These are phyloP conservation scores for Lentinula boryana DNA, from an alignment of 768 basidiomycete genomes.

Conservation along the genomic window DNA sequence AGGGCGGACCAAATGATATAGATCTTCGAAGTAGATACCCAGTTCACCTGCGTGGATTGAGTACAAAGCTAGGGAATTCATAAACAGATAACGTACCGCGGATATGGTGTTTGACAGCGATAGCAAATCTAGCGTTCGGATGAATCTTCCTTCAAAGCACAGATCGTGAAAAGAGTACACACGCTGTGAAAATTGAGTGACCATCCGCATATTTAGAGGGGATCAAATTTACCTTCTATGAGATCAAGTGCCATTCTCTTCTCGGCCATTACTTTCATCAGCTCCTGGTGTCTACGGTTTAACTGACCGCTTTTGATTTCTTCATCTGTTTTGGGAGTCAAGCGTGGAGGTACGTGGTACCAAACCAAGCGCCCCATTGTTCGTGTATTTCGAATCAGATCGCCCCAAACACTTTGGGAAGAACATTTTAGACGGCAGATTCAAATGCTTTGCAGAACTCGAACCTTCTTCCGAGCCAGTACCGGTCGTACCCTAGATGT, in stretches of 20 bases:
- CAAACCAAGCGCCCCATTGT: constrained; percentile 51
- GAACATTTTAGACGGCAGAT: background rate
- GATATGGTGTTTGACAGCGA: constrained; percentile 47
- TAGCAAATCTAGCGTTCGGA: constrained; percentile 13
- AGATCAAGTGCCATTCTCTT: constrained; percentile 56
- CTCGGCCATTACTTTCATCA: constrained; percentile 51
- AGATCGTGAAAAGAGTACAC: background rate
- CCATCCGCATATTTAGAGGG: no score
- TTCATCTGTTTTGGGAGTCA: constrained; percentile 33
- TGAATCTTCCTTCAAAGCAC: background rate
- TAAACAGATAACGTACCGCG: constrained; percentile 30
- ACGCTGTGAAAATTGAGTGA: constrained; percentile 19
- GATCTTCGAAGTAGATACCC: constrained; percentile 58
- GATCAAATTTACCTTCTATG: constrained; percentile 30
- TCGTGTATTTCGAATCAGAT: constrained; percentile 33
- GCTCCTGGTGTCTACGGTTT: constrained; percentile 32
- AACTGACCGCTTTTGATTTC: constrained; percentile 25
- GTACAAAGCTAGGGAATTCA: background rate
- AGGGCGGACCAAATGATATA: constrained; percentile 51
- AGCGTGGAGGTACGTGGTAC: constrained; percentile 54
- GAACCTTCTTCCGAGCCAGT: constrained; percentile 26
- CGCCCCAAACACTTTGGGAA: constrained; percentile 31
- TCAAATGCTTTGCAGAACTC: background rate
- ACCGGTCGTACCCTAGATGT: constrained; percentile 26
- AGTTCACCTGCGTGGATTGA: constrained; percentile 35